Evolutionary conservation across 2,329 filamentous ascomycete species (phyloP), one percentile per base, ranked within the genome.

Genomic region (Bipolaris sorokiniana): DNA sequence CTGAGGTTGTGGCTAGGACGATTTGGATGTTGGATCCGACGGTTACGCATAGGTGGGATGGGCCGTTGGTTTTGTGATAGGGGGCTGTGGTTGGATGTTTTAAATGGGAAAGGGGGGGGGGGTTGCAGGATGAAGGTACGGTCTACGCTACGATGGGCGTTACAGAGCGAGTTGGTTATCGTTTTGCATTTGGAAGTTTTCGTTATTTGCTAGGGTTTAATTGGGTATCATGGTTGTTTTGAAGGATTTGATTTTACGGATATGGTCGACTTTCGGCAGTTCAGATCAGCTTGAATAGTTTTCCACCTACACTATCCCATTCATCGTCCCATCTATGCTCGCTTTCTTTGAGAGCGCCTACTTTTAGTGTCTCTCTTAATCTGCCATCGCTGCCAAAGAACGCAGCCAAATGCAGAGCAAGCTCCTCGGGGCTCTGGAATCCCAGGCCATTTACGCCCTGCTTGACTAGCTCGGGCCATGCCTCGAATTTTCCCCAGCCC

Each of bases 381-480:
- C 78, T 79, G 6, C 83, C 77, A 1, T 65, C 62, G 5, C 72
- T 74, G 5, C 79, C 80, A 54, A 97, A 87, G 16, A 98, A 76
- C 18, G 88, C 80, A 15, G 80, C 76, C 10, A 98, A 74, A 11
- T 90, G 83, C 3, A 79, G 76, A 0, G 84, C 81, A 46, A 99
- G 78, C 67, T 91, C 86, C 11, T 83, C 80, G 0, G 88, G 83
- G 49, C 86, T 91, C 63, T 86, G 86, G 70, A 99, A 99, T 0
- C 95, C 93, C 66, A 86, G 85, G 1, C 95, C 95, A 72, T 98
- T 98, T 37, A 88, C 82, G 0, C 90, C 90, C 69, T 98, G 93
- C 50, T 85, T 89, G 23, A 99, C 90, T n/a, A 99, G 80, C 78
- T 99, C 95, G 2, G 86, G 82, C 83, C 96, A 97, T 61, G 93